Evolutionary conservation across 257 asterid genomes (phyloP), one percentile per base, ranked within the genome.

Genomic region (Thymus quinquecostatus): DNA sequence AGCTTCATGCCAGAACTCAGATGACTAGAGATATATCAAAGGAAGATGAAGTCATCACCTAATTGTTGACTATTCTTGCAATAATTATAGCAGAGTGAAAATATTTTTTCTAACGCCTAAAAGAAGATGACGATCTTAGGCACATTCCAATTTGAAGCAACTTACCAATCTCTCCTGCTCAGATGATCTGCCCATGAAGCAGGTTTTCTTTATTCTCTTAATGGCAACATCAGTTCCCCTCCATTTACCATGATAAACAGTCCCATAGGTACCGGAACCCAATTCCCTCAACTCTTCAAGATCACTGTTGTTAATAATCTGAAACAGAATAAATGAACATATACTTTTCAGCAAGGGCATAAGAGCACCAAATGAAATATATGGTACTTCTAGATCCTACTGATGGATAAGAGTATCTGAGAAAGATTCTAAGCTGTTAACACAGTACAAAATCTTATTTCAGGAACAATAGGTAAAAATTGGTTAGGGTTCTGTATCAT

Each of bases 241-340:
- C 98, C 97, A 92, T 84, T 90, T 92, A 74, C 97, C 98, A 74
- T 92, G 98, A 78, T 88, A 92, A 41, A 92, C 98, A 63, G 97
- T 93, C 48, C 98, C 98, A 70, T 87, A 93, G 60, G 98, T 87
- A 83, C 97, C 98, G 63, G 98, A 88, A 66, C 98, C 98, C 79
- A 92, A 72, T 80, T 92, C 97, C 83, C 78, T 87, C 78, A 93
- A 84, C 85, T 93, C 97, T 84, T 93, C 98, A 70, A 93, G 97
- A 82, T 93, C 98, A 72, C 78, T 86, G 76, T 93, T 83, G 75
- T 80, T 80, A 62, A 93, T 93, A 44, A 93, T 84, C 98, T 93
- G 81, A 30, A 74, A 63, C 47, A 57, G 74, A 77, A 73, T 41
- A 44, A 30, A 70, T 44, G 40, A 27, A 50, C 59, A 47, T 63